These are phyloP conservation scores for Hypsizygus marmoreus DNA, from an alignment of 768 basidiomycete genomes.

Conservation along the genomic window DNA sequence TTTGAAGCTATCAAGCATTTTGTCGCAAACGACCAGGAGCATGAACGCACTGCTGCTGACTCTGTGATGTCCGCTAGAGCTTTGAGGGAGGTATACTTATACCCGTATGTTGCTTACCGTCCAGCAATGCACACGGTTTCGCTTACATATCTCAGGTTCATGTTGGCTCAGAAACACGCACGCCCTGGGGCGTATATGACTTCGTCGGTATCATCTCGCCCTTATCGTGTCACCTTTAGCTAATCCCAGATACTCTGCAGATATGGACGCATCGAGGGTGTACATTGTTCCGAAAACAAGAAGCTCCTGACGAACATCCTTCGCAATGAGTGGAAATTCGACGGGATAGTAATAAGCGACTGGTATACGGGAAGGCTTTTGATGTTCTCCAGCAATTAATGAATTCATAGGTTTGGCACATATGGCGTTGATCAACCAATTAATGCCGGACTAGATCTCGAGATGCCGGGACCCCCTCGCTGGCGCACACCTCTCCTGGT, in stretches of 20 bases:
- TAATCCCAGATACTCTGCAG: conserved; percentile 31
- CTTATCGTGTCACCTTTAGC: not conserved
- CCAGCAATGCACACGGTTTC: not conserved
- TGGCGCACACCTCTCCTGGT: conserved; percentile 57
- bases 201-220: conserved; percentile 37
- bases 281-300: conserved; percentile 71
- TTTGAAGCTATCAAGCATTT: conserved; percentile 69
- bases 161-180: conserved; percentile 66
- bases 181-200: conserved; percentile 71
- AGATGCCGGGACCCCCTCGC: conserved; percentile 75
- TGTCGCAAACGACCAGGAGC: conserved; percentile 73
- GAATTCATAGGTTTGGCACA: conserved; percentile 58
- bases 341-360: conserved; percentile 74
- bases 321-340: conserved; percentile 75
- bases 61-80: conserved; percentile 67
- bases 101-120: conserved; percentile 47
- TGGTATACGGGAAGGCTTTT: conserved; percentile 47
- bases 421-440: conserved; percentile 68
- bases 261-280: conserved; percentile 73
- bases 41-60: conserved; percentile 65
- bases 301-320: conserved; percentile 61
- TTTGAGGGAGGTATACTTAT: conserved; percentile 71
- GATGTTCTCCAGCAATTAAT: not conserved
- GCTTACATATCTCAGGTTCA: conserved; percentile 44
- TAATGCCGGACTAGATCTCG: conserved; percentile 77